Base-by-base conservation (phyloP, 169 alveolate species). In the Theileria annulata region DNA sequence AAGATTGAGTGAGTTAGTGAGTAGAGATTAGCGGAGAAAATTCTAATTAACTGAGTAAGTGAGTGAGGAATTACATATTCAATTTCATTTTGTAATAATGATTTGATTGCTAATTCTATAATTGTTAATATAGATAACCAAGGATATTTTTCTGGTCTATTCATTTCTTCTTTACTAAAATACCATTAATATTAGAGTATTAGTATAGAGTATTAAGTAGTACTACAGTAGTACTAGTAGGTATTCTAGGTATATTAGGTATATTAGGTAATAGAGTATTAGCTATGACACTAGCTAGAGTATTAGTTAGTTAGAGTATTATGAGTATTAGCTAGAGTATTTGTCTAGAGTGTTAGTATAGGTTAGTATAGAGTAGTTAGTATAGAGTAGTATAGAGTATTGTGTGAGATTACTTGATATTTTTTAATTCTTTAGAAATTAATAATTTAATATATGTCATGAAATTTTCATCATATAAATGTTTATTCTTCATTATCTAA, bases 61-160 rank as follows among this genome's bases (percentile, higher is more conserved):
- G 48, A 19, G 54, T 48, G 51, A 23, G 13, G 12, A 0, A 59
- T 54, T 33, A 79, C 90, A 69, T 88, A 89, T 30, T 88, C 86
- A 49, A 88, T 80, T 31, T 85, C 93, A 0, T 86, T 85, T 54
- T 75, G 62, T 5, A 75, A 67, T 23, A 88, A 25, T 9, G 85
- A 23, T 30, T 49, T 73, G 19, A 88, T 63, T 5, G 91, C 93
- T 19, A 77, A 27, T 33, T 88, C 79, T 6, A 88, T 86, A 35
- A 88, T 72, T 58, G 80, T 68, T 10, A 88, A 77, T 9, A 88
- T 72, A 51, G 84, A 67, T 4, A 88, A 76, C 93, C 93, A 88
- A 62, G 93, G 91, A 30, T 83, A 64, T 9, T 59, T 69, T 15
- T 80, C 70, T 0, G 93, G 92, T 35, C 79, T 70, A 30, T 54